Evolutionary conservation across 176 grass and related monocot genomes (phyloP).

Genomic region (Dendrocalamus sinicus): DNA sequence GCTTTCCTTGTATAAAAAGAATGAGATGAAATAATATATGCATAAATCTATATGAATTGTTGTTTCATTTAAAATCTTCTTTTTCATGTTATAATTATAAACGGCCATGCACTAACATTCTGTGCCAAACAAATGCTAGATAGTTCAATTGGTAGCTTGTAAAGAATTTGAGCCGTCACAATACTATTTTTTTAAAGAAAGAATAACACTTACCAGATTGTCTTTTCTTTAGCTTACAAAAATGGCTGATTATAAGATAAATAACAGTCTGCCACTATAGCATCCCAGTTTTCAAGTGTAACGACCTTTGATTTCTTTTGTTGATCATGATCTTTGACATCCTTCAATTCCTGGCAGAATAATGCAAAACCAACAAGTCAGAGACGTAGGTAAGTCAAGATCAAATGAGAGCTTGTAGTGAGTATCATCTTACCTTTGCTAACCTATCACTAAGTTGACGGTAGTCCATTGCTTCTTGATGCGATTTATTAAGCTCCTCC

Average conservation of each 20-base stretch:
- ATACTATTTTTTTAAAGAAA: conserved; percentile 5
- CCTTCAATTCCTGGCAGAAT: conserved; percentile 84
- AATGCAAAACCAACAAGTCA: conserved; percentile 48
- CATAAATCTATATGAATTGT: conserved; percentile 20
- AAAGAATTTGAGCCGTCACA: conserved; percentile 19
- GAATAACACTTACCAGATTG: conserved; percentile 67
- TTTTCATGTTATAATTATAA: not conserved
- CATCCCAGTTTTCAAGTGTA: conserved; percentile 6
- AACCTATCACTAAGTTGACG: too few species aligned
- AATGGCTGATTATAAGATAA: not conserved
- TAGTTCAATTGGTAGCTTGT: conserved; percentile 11
- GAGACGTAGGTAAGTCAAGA: conserved; percentile 21
- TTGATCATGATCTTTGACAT: conserved; percentile 87
- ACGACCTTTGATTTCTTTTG: conserved; percentile 88
- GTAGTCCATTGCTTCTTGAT: too few species aligned
- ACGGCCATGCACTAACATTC: not conserved
- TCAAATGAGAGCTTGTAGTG: conserved; percentile 32
- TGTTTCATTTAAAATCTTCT: conserved; percentile 3
- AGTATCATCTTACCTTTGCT: conserved; percentile 61
- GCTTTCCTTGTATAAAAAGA: conserved; percentile 33
- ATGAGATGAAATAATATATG: not conserved
- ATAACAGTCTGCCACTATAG: not conserved
- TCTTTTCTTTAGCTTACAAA: conserved; percentile 88
- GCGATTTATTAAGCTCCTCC: too few species aligned
- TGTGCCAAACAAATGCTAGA: conserved; percentile 27